Conservation (phyloP, 805 yeast species). For the Kodamaea hsintzibuensis region DNA sequence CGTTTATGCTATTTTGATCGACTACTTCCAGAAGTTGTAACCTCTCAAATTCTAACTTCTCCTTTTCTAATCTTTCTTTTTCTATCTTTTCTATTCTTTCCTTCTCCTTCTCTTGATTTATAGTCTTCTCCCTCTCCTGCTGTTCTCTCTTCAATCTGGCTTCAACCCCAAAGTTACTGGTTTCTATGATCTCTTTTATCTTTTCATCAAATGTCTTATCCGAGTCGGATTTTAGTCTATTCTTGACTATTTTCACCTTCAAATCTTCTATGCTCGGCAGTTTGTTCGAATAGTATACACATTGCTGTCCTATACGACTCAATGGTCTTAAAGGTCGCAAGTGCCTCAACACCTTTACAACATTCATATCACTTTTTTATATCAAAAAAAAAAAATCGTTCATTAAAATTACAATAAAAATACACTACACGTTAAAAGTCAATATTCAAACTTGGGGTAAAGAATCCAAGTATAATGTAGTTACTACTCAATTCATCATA, state of each 20-base stretch:
- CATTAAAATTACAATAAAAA: conserved; percentile 1
- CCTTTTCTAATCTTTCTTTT: background rate
- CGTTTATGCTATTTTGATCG: no score
- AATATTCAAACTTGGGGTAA: background rate
- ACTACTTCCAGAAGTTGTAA: background rate
- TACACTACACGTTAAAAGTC: background rate
- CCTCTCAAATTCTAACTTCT: background rate
- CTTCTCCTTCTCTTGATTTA: conserved; percentile 1
- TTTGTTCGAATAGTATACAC: background rate
- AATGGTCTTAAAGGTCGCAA: background rate
- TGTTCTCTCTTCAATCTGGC: conserved; percentile 3
- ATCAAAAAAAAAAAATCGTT: background rate
- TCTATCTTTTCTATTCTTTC: conserved; percentile 2
- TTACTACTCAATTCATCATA: no score
- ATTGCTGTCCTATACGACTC: background rate
- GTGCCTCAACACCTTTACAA: background rate
- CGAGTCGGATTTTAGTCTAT: background rate
- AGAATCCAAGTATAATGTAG: background rate
- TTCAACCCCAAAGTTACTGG: conserved; percentile 32
- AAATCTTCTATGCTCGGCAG: background rate
- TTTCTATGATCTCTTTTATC: conserved; percentile 33
- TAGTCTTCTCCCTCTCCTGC: background rate
- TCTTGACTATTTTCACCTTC: background rate
- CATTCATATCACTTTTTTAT: background rate
- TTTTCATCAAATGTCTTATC: conserved; percentile 24